Conservation (phyloP, 2,329 filamentous ascomycete genomes). For the Aschersonia sp. region DNA sequence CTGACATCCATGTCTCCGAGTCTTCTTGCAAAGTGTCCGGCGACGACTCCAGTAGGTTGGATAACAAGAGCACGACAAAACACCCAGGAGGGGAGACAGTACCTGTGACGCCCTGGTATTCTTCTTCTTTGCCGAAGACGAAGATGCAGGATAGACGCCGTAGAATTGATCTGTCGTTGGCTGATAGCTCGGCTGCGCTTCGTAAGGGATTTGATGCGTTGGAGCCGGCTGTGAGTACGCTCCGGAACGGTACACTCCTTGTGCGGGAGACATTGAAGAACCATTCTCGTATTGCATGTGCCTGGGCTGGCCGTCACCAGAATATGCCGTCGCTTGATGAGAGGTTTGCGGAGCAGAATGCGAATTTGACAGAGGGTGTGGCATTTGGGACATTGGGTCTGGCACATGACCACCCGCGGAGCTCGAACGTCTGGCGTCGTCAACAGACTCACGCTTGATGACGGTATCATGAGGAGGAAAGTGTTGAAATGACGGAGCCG, state of each 20-base stretch:
- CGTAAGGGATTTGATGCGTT: slow-evolving; percentile 23
- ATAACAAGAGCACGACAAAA: not conserved
- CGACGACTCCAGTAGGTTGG: too few relatives aligned
- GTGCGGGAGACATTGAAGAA: slow-evolving; percentile 28
- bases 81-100: slow-evolving; percentile 3
- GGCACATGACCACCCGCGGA: slow-evolving; percentile 30
- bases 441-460: slow-evolving; percentile 41
- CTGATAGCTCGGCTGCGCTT: slow-evolving; percentile 16
- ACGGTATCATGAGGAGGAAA: slow-evolving; percentile 34
- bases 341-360: slow-evolving; percentile 15
- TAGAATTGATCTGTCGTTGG: slow-evolving; percentile 21
- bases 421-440: slow-evolving; percentile 37
- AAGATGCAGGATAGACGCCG: slow-evolving; percentile 19
- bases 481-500: slow-evolving; percentile 25
- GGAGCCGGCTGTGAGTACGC: slow-evolving; percentile 28
- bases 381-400: slow-evolving; percentile 16
- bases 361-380: slow-evolving; percentile 16
- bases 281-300: slow-evolving; percentile 40
- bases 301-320: slow-evolving; percentile 30
- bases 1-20: too few relatives aligned
- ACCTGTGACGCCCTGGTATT: slow-evolving; percentile 53
- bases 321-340: slow-evolving; percentile 18
- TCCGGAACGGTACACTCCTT: slow-evolving; percentile 24
- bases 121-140: slow-evolving; percentile 38
- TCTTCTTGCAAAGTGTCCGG: too few relatives aligned